A percentile compares a stretch with the other conserved stretches of the same genome.
phyloP scores from a whole-genome alignment of 257 asterid genomes.

The Solanum dulcamara region DNA sequence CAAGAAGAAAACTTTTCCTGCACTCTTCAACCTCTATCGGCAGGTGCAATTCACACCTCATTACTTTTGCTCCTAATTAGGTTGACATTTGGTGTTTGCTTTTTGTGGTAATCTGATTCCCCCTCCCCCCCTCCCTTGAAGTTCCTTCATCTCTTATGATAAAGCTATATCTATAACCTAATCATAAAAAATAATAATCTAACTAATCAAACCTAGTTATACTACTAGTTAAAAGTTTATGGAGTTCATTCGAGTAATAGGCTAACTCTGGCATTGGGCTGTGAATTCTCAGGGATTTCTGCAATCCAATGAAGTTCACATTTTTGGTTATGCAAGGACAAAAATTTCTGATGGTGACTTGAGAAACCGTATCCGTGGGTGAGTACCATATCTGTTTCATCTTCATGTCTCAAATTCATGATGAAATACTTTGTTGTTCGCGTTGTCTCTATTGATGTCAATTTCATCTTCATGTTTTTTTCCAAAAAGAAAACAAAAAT shows the following conservation, averaged over 20 bases:
- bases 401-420: background rate
- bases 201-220: background rate
- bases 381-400: conserved; percentile 6
- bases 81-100: background rate
- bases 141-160: no score
- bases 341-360: conserved; percentile 74
- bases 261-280: conserved; percentile 2
- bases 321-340: conserved; percentile 95
- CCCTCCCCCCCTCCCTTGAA: no score
- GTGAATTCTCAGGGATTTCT: conserved; percentile 61
- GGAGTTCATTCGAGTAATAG: background rate
- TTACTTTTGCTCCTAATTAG: background rate
- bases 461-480: background rate
- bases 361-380: conserved; percentile 82
- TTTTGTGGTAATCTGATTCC: background rate
- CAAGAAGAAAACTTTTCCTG: conserved; percentile 97
- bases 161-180: background rate
- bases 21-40: conserved; percentile 84
- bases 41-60: conserved; percentile 37
- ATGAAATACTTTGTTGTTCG: background rate
- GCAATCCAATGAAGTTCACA: conserved; percentile 76
- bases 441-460: background rate
- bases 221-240: background rate
- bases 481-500: background rate
- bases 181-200: background rate